Base-by-base conservation (phyloP, 139 green algal species). In the Prasinococcaceae sp. region DNA sequence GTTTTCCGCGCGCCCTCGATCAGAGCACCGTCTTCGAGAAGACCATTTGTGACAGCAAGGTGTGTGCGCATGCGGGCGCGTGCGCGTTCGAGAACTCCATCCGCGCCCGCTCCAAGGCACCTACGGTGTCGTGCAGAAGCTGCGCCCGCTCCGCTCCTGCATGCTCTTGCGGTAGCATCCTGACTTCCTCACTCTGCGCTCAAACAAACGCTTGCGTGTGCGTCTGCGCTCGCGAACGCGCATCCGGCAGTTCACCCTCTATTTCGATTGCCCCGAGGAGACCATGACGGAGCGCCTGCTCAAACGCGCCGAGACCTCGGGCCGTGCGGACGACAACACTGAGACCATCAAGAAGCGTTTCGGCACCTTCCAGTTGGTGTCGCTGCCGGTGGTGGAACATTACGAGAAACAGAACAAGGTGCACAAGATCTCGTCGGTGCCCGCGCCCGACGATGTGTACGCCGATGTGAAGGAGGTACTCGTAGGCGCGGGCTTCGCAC, bases 311-410 rank as follows among this genome's bases (percentile, higher is more conserved):
- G 39, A 77, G 54, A 88, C 78, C 45, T 80, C 68, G 37, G 76
- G 78, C 3, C 68, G 78, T 4, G 59, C 55, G 16, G 78, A 86
- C 45, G 78, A 86, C 63, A 86, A 78, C 56, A 65, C 63, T 3
- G 79, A 71, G 25, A 82, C 76, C 40, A 82, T 86, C 40, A 60
- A 60, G 33, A 70, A 70, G 65, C 70, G 78, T 36, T 73, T 86
- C 42, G 43, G 73, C 45, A 63, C 50, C 19, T 72, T 72, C 50
- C 8, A n/a, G n/a, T 38, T 17, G 9, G n/a, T 64, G 48, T 43
- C 10, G 30, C 14, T 57, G 16, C 49, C 49, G 16, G 49, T 57
- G 12, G 9, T 57, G 8, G 30, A 45, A 12, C 16, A 57, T 8
- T 57, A 57, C 49, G 17, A 44, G 49, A 37, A 25, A 6, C 19